A percentile compares a stretch with the other conserved stretches of the same genome.
Evolutionary conservation across 108 stramenopile genomes (phyloP).

Genomic region (Schizochytrium sp.): DNA sequence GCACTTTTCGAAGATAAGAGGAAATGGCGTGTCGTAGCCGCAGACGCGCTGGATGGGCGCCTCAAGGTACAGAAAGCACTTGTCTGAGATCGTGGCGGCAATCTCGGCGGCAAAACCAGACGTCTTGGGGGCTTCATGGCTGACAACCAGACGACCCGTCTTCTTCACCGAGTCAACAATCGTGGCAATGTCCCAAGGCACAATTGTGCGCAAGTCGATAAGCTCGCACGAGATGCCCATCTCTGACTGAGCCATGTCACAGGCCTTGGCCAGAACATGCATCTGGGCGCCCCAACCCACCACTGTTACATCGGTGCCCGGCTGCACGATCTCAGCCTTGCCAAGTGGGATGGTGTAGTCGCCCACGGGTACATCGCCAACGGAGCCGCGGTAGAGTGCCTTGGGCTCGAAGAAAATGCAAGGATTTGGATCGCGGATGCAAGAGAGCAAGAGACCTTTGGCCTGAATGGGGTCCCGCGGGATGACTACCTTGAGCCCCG

Average conservation of each 20-base stretch:
- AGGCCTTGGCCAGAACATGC: slow-evolving; percentile 59
- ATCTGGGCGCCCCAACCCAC: slow-evolving; percentile 86
- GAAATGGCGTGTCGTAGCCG: slow-evolving; percentile 93
- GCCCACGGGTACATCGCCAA: slow-evolving; percentile 82
- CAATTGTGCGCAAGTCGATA: slow-evolving; percentile 85
- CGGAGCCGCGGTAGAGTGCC: slow-evolving; percentile 83
- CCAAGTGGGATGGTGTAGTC: slow-evolving; percentile 86
- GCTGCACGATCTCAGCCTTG: slow-evolving; percentile 71
- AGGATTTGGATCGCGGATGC: slow-evolving; percentile 80
- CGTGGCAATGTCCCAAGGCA: slow-evolving; percentile 83
- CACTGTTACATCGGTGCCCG: slow-evolving; percentile 80
- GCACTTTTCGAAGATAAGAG: slow-evolving; percentile 76
- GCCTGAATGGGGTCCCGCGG: slow-evolving; percentile 79
- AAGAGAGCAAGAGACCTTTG: slow-evolving; percentile 79
- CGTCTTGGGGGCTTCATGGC: slow-evolving; percentile 88
- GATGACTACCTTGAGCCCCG: slow-evolving; percentile 89
- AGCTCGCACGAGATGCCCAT: slow-evolving; percentile 76
- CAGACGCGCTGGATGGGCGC: slow-evolving; percentile 86
- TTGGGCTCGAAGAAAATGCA: slow-evolving; percentile 96
- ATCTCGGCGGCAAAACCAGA: slow-evolving; percentile 86
- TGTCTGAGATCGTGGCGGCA: slow-evolving; percentile 65
- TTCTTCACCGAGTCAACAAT: slow-evolving; percentile 70
- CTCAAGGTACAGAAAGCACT: slow-evolving; percentile 76
- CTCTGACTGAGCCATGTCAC: slow-evolving; percentile 61
- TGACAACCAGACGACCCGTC: slow-evolving; percentile 84